Evolutionary conservation across 768 basidiomycete species (phyloP).

Genomic region (Pulveroboletus frians): DNA sequence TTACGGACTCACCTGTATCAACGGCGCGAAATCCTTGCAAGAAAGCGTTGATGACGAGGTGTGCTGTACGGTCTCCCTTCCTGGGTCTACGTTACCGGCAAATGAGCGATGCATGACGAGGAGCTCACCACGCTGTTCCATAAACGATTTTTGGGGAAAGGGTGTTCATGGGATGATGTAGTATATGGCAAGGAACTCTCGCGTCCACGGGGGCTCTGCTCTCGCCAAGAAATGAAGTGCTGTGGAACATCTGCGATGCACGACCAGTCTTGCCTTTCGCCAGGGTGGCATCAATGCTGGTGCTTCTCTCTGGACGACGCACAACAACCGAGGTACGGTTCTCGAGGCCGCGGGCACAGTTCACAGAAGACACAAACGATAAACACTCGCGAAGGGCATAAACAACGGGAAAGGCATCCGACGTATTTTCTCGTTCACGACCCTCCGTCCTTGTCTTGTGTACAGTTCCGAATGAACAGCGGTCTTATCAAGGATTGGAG

Average conservation of each 20-base stretch:
- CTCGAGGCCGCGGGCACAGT: too few species aligned
- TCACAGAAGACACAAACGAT: too few species aligned
- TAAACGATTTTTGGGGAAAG: constrained; percentile 48
- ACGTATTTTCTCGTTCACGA: neutral
- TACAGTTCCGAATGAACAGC: too few species aligned
- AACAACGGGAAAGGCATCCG: too few species aligned
- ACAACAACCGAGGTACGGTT: too few species aligned
- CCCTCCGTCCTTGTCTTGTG: too few species aligned
- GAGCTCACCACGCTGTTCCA: constrained; percentile 54
- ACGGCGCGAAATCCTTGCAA: constrained; percentile 74
- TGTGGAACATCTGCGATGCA: too few species aligned
- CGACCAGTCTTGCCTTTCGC: too few species aligned
- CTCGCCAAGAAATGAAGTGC: too few species aligned
- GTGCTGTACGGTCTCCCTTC: constrained; percentile 71
- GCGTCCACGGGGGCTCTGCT: constrained; percentile 1
- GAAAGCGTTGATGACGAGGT: constrained; percentile 67
- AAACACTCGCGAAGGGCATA: too few species aligned
- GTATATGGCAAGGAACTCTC: constrained; percentile 13
- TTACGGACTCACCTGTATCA: constrained; percentile 62
- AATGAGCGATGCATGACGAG: neutral
- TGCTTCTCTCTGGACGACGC: too few species aligned
- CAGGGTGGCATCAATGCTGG: too few species aligned
- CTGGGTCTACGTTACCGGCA: constrained; percentile 32
- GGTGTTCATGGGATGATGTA: constrained; percentile 23
- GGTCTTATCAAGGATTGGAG: neutral